phyloP scores from a whole-genome alignment of 768 basidiomycete genomes.

The Amanita rubescens region DNA sequence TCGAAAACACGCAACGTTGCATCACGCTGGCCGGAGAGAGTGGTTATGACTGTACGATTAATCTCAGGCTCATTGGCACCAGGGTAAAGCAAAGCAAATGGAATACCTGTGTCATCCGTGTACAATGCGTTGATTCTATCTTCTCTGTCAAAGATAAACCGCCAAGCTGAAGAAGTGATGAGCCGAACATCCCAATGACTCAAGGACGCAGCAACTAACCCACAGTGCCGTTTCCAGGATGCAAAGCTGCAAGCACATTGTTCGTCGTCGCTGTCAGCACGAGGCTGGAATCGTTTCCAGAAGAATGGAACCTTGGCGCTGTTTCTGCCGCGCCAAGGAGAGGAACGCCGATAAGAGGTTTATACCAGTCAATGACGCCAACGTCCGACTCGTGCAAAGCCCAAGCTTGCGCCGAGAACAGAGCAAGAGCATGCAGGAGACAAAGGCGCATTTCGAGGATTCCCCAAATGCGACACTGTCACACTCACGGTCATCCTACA shows the following conservation, averaged over 20 bases:
- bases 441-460: not conserved
- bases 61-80: too few species aligned
- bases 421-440: not conserved
- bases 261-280: conserved; percentile 59
- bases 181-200: too few species aligned
- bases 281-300: conserved; percentile 32
- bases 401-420: conserved; percentile 9
- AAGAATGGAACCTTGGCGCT: conserved; percentile 52
- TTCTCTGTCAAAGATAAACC: conserved; percentile 62
- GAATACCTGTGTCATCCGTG: conserved; percentile 49
- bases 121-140: conserved; percentile 66
- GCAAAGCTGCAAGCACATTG: conserved; percentile 74
- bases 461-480: too few species aligned
- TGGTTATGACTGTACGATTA: conserved; percentile 45
- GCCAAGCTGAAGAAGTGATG: too few species aligned
- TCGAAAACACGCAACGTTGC: conserved; percentile 66
- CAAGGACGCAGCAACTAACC: conserved; percentile 34
- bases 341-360: conserved; percentile 66
- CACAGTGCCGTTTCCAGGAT: conserved; percentile 59
- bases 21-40: conserved; percentile 72
- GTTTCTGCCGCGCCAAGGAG: conserved; percentile 40
- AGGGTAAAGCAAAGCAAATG: not conserved
- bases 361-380: conserved; percentile 87
- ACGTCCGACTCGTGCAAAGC: conserved; percentile 70
- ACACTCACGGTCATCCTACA: too few species aligned